Conservation (phyloP, 805 yeast species). For the Candida insectorum region DNA sequence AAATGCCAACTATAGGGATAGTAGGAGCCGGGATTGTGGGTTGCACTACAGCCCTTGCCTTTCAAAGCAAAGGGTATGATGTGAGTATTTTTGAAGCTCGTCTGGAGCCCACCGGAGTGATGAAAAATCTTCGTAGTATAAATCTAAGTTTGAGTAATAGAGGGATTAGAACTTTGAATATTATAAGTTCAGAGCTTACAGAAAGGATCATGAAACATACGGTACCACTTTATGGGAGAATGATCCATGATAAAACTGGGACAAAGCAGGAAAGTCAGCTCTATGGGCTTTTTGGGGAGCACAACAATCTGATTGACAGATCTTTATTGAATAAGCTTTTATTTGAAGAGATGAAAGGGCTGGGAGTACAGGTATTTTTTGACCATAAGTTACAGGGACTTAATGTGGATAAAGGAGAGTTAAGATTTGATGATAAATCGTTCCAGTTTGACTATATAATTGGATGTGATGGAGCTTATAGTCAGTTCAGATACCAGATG, state of each 20-base stretch:
- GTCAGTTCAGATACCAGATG: conserved; percentile 66
- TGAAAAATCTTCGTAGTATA: conserved; percentile 58
- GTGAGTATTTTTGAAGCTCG: conserved; percentile 75
- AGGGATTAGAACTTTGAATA: conserved; percentile 68
- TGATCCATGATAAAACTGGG: conserved; percentile 76
- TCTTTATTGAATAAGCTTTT: conserved; percentile 61
- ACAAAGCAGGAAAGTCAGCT: conserved; percentile 55
- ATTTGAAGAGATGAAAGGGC: conserved; percentile 55
- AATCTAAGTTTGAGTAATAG: conserved; percentile 86
- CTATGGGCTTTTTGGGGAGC: conserved; percentile 80
- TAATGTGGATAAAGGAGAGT: conserved; percentile 16
- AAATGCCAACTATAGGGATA: conserved; percentile 39
- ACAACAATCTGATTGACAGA: conserved; percentile 83
- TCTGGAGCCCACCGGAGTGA: conserved; percentile 57
- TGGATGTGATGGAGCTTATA: conserved; percentile 87
- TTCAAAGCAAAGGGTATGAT: conserved; percentile 64
- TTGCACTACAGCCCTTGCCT: conserved; percentile 76
- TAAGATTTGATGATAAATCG: conserved; percentile 19
- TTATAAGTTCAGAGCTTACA: conserved; percentile 59
- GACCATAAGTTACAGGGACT: conserved; percentile 52
- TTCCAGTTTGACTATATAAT: conserved; percentile 55
- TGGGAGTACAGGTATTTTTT: conserved; percentile 47
- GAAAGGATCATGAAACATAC: conserved; percentile 52
- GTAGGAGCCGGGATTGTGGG: conserved; percentile 95
- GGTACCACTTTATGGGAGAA: conserved; percentile 85